Percentiles rank a stretch among this genome's conserved stretches.
phyloP scores from a whole-genome alignment of 2,329 filamentous ascomycete species.

The Penicillium sp. region DNA sequence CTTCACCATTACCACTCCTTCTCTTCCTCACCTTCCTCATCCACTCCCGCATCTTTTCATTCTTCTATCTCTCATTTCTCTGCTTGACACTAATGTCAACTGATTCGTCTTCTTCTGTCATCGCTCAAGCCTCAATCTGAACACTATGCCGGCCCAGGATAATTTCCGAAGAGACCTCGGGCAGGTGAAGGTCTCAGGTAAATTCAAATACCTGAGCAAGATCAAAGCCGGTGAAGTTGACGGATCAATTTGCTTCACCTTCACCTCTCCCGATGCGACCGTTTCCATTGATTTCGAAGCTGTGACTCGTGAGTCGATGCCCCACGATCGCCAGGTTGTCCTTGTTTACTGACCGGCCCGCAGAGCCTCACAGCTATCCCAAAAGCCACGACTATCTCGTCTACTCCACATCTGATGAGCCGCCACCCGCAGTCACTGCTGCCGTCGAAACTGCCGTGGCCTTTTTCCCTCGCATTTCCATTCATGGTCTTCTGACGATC shows the following conservation, averaged over 20 bases:
- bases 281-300: conserved; percentile 36
- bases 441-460: conserved; percentile 39
- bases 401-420: conserved; percentile 44
- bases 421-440: conserved; percentile 26
- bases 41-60: no score
- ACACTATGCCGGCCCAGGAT: background rate
- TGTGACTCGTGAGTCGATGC: conserved; percentile 37
- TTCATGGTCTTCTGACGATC: conserved; percentile 51
- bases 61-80: no score
- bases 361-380: conserved; percentile 62
- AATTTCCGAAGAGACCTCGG: conserved; percentile 49
- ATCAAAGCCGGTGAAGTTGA: conserved; percentile 66
- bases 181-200: conserved; percentile 37
- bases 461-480: conserved; percentile 32
- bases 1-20: background rate
- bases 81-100: background rate
- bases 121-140: background rate
- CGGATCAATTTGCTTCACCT: conserved; percentile 67
- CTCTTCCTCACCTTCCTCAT: background rate
- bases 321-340: background rate
- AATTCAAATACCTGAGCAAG: conserved; percentile 51
- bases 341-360: conserved; percentile 14
- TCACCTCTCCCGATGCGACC: conserved; percentile 25
- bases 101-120: background rate
- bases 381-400: conserved; percentile 51